These are phyloP conservation scores for Colletotrichum melonis DNA, from an alignment of 2,329 filamentous ascomycete species.

Conservation along the genomic window DNA sequence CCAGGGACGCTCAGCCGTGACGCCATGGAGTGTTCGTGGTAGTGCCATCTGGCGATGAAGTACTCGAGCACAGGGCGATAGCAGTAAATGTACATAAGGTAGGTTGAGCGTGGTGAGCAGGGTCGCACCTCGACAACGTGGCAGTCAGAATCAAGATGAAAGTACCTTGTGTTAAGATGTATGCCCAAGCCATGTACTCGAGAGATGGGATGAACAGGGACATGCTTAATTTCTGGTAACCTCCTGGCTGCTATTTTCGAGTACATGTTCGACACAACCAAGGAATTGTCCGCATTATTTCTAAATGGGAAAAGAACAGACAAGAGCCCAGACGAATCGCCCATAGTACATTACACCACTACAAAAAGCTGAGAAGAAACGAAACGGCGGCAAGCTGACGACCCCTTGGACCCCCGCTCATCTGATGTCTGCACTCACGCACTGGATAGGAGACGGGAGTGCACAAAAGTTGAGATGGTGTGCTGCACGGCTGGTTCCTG, in stretches of 20 bases:
- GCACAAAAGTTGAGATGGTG: slow-evolving; percentile 27
- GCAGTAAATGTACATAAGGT: neutral
- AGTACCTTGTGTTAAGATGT: neutral
- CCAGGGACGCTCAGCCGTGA: slow-evolving; percentile 33
- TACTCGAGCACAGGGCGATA: slow-evolving; percentile 14
- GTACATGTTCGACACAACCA: slow-evolving; percentile 6
- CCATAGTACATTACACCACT: neutral
- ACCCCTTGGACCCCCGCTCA: slow-evolving; percentile 14
- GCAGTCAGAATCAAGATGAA: slow-evolving; percentile 9
- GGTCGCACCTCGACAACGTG: slow-evolving; percentile 1
- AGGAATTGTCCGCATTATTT: neutral
- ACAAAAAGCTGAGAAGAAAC: slow-evolving; percentile 18
- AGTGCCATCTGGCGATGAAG: slow-evolving; percentile 3
- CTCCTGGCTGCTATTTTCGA: slow-evolving; percentile 4
- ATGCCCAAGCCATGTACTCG: neutral
- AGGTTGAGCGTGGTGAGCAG: neutral
- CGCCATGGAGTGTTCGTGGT: slow-evolving; percentile 17
- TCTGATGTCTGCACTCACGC: slow-evolving; percentile 1
- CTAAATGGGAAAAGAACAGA: neutral
- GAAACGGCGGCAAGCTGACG: slow-evolving; percentile 17
- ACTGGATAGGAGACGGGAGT: slow-evolving; percentile 25
- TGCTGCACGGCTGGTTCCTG: slow-evolving; percentile 24
- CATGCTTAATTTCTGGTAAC: neutral
- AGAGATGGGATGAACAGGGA: slow-evolving; percentile 26
- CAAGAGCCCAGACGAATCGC: neutral